phyloP scores from a whole-genome alignment of 2,329 filamentous ascomycete species.

The Cladophialophora immunda region DNA sequence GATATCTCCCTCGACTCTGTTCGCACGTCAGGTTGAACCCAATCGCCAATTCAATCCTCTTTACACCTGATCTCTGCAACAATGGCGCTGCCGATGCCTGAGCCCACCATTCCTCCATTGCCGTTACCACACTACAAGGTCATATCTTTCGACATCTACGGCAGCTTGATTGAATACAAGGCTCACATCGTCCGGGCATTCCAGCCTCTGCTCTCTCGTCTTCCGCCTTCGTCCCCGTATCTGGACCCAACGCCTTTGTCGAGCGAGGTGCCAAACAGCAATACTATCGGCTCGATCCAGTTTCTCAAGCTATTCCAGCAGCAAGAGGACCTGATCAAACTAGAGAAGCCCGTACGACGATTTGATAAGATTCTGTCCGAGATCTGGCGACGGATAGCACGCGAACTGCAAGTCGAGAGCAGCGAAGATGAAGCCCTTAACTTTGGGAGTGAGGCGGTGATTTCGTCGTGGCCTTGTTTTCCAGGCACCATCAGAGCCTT shows the following conservation, averaged over 20 bases:
- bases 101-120: conserved; percentile 36
- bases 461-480: conserved; percentile 65
- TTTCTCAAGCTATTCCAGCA: conserved; percentile 56
- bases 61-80: not conserved
- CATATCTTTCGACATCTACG: conserved; percentile 81
- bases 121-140: conserved; percentile 45
- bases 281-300: conserved; percentile 44
- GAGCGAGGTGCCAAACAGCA: conserved; percentile 28
- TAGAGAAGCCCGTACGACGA: conserved; percentile 61
- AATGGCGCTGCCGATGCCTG: conserved; percentile 39
- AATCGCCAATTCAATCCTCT: not conserved
- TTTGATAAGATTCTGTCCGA: conserved; percentile 69
- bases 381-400: conserved; percentile 50
- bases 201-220: conserved; percentile 46
- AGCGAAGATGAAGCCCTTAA: conserved; percentile 49
- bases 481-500: conserved; percentile 65
- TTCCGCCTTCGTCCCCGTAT: conserved; percentile 35
- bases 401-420: conserved; percentile 42
- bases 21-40: too few species aligned
- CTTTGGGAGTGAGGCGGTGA: conserved; percentile 56
- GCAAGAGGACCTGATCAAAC: conserved; percentile 61
- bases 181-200: conserved; percentile 67
- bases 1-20: too few species aligned
- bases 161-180: conserved; percentile 82
- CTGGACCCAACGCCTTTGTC: conserved; percentile 44